These are phyloP conservation scores for Tuber melanosporum DNA, from an alignment of 495 filamentous ascomycete species.

Conservation along the genomic window DNA sequence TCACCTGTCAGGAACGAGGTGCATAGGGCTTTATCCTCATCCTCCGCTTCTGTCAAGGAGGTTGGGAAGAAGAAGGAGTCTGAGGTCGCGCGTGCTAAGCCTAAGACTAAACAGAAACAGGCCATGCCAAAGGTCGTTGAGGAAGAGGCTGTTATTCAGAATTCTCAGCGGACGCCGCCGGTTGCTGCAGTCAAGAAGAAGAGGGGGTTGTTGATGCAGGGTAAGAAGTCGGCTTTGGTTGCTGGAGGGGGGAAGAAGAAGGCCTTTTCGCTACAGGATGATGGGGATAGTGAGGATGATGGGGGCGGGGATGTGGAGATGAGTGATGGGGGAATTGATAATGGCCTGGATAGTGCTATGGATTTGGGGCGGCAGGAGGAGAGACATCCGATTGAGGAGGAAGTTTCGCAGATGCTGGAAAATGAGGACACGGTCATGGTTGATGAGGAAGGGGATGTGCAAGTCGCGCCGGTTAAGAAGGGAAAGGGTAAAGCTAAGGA, in stretches of 20 bases:
- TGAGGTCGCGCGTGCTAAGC: background rate
- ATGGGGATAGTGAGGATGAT: conserved; percentile 35
- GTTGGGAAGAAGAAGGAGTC: conserved; percentile 9
- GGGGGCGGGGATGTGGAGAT: conserved; percentile 33
- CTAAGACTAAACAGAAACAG: conserved; percentile 14
- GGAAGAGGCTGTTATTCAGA: conserved; percentile 14
- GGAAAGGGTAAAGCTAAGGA: conserved; percentile 6
- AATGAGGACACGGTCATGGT: conserved; percentile 44
- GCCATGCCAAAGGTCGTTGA: conserved; percentile 21
- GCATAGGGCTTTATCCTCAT: conserved; percentile 6
- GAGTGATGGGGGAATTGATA: conserved; percentile 31
- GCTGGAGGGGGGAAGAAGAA: conserved; percentile 22
- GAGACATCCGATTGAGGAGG: conserved; percentile 22
- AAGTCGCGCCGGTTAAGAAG: conserved; percentile 15
- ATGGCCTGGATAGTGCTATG: conserved; percentile 8
- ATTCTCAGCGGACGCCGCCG: conserved; percentile 12
- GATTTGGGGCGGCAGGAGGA: conserved; percentile 10
- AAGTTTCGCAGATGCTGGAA: conserved; percentile 15
- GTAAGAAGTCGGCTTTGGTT: conserved; percentile 13
- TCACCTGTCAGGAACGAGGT: background rate
- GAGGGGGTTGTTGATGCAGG: conserved; percentile 25
- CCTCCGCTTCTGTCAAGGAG: conserved; percentile 3
- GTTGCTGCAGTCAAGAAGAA: conserved; percentile 18
- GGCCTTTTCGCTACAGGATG: conserved; percentile 23
- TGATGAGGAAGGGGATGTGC: conserved; percentile 38